Evolutionary conservation across 2,329 filamentous ascomycete species (phyloP), one percentile per base, ranked within the genome.

Genomic region (Moelleriella libera): DNA sequence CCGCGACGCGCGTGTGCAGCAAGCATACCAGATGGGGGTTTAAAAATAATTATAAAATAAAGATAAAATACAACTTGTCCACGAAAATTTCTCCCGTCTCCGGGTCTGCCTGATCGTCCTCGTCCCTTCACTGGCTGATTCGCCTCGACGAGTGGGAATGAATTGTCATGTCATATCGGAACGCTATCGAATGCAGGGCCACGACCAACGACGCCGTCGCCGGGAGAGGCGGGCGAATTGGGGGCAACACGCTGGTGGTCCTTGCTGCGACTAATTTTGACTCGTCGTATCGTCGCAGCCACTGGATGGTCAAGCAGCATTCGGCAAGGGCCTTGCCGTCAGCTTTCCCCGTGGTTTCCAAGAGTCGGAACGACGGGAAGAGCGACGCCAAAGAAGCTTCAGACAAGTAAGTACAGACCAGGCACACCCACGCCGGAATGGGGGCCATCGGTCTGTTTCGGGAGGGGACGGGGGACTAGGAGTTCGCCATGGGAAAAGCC

Each of bases 341-440:
- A 47, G 43, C 37, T 45, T 48, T 44, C 45, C 37, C 32, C 44
- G 39, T 46, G 39, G 11, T 14, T 37, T 39, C 34, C 8, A 39
- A 39, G 31, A 41, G 37, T 40, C 32, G 21, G 45, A 28, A 41
- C 43, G 29, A 46, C 30, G 41, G 31, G 40, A 40, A 48, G 44
- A 31, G 40, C 21, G 31, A 32, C 30, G 40, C 8, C 34, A 39
- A 8, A 39, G 34, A 12, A 39, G 34, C 8, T 9, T 12, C 34
- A 39, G 34, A 12, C 34, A 39, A 12, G 8, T 12, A 39, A 39
- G 12, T 8, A 12, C 34, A 39, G 34, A 39, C 8, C 34, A 39
- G 28, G 21, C 21, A 44, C 41, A n/a, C 21, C 41, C 46, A 39
- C 21, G 46, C 14, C 14, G 14, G 14, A 30, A 44, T 40, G 41